phyloP scores from a whole-genome alignment of 768 basidiomycete species.

The Termitomyces sp. region DNA sequence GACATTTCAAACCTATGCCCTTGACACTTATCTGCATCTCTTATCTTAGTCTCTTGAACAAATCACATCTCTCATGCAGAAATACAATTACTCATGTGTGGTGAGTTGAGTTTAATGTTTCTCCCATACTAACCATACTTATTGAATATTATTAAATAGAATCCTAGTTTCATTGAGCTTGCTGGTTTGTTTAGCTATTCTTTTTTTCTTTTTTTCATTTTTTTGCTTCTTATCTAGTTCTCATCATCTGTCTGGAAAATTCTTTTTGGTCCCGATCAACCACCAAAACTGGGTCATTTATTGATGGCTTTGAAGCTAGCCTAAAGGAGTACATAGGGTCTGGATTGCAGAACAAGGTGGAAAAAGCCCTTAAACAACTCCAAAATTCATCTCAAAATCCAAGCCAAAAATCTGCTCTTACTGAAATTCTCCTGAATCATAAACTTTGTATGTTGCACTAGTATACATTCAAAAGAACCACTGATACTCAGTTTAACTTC shows the following conservation, averaged over 20 bases:
- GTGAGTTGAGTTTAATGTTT: background rate
- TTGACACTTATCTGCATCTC: too few species aligned
- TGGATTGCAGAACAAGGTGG: background rate
- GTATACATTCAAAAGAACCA: too few species aligned
- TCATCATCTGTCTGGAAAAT: background rate
- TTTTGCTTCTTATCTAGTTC: background rate
- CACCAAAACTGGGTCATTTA: background rate
- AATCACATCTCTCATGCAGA: background rate
- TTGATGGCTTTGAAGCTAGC: background rate
- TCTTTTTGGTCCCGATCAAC: background rate
- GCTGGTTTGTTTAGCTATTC: background rate
- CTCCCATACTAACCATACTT: too few species aligned
- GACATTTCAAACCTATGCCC: too few species aligned
- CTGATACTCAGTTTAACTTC: too few species aligned
- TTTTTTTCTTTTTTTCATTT: background rate
- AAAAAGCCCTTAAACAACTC: background rate
- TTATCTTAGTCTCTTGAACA: background rate
- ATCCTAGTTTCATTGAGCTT: background rate
- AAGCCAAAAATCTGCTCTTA: background rate
- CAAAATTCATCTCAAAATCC: background rate
- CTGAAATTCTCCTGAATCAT: background rate
- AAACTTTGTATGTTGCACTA: background rate
- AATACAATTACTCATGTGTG: background rate
- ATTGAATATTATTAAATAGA: background rate
- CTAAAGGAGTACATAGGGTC: background rate